Conservation (phyloP, 768 basidiomycete genomes). For the Hericium rajendrae region DNA sequence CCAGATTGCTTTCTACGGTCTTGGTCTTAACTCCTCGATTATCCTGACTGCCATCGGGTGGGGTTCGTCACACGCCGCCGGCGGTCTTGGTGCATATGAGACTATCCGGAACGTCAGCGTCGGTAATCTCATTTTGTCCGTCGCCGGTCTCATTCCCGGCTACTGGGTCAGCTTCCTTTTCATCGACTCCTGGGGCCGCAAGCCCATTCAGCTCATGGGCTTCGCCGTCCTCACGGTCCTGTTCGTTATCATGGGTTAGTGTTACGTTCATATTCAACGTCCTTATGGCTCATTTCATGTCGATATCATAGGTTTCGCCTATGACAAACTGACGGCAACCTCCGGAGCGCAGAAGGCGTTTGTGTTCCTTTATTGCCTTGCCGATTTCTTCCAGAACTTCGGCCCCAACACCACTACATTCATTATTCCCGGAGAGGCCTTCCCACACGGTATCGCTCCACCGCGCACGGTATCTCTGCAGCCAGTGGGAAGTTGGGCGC, state of each 20-base stretch:
- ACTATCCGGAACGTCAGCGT: slow-evolving; percentile 56
- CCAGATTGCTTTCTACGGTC: slow-evolving; percentile 81
- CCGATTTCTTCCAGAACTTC: slow-evolving; percentile 88
- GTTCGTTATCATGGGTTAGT: slow-evolving; percentile 61
- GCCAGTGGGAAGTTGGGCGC: slow-evolving; percentile 80
- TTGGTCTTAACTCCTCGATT: slow-evolving; percentile 74
- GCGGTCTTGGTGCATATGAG: slow-evolving; percentile 29
- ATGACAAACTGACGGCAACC: slow-evolving; percentile 43
- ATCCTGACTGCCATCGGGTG: slow-evolving; percentile 72
- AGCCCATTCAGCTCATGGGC: slow-evolving; percentile 74
- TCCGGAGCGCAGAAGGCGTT: slow-evolving; percentile 42
- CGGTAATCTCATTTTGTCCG: slow-evolving; percentile 70
- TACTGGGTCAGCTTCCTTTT: slow-evolving; percentile 58
- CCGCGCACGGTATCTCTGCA: slow-evolving; percentile 77
- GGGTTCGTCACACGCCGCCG: slow-evolving; percentile 35
- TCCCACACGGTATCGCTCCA: slow-evolving; percentile 84
- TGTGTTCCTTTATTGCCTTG: slow-evolving; percentile 77
- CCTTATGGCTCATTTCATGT: not conserved
- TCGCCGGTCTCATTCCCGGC: slow-evolving; percentile 75
- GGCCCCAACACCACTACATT: slow-evolving; percentile 79
- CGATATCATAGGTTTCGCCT: slow-evolving; percentile 47
- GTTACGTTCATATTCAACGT: too few species aligned
- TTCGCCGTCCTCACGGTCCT: slow-evolving; percentile 57
- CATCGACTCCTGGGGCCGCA: slow-evolving; percentile 75
- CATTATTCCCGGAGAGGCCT: slow-evolving; percentile 71